Base-by-base conservation (phyloP, 2,329 filamentous ascomycete genomes). In the Ceratocystis huliohia region DNA sequence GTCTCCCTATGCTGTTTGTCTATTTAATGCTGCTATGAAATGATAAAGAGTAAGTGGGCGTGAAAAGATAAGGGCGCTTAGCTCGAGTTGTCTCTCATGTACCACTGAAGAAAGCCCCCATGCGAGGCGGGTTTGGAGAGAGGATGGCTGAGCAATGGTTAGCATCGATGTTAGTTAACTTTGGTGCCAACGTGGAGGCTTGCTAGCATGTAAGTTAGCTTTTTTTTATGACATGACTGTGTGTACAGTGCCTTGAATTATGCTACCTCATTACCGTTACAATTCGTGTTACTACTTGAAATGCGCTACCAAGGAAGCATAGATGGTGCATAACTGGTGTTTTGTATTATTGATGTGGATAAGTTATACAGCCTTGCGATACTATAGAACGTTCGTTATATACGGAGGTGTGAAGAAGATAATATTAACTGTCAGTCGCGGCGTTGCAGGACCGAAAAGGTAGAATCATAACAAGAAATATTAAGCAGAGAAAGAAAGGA, bases 11-110 rank as follows among this genome's bases (percentile, higher is more conserved):
- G 25, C n/a, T n/a, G 7, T 30, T 37, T 59, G 28, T 59, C n/a
- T 57, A 41, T 59, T 37, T 59, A 33, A 59, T 37, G 56, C 56
- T 17, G 56, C 28, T 10, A 59, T 59, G 56, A 57, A 17, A 33
- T 33, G 22, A 33, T 28, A 5, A 28, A 57, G 53, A 20, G 48
- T 20, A 50, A 41, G 37, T 41, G 48, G 48, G 53, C 10, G 53
- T 30, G 28, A 17, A 17, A 15, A 57, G 53, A 57, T 5, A 28
- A 57, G 17, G 53, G 22, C 37, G 3, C 5, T 13, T 10, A n/a
- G 48, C 48, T 50, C 46, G 10, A 41, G 37, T 3, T 41, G 37
- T 41, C 13, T 41, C 37, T 41, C 13, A 15, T 41, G 37, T 41
- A 10, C 13, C 13, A 20, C 46, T 22, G 48, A 20, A 50, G 46